A percentile compares a stretch with the other conserved stretches of the same genome.
These are phyloP conservation scores for Lepidium africanum DNA, from an alignment of 345 rosid genomes.

Conservation along the genomic window DNA sequence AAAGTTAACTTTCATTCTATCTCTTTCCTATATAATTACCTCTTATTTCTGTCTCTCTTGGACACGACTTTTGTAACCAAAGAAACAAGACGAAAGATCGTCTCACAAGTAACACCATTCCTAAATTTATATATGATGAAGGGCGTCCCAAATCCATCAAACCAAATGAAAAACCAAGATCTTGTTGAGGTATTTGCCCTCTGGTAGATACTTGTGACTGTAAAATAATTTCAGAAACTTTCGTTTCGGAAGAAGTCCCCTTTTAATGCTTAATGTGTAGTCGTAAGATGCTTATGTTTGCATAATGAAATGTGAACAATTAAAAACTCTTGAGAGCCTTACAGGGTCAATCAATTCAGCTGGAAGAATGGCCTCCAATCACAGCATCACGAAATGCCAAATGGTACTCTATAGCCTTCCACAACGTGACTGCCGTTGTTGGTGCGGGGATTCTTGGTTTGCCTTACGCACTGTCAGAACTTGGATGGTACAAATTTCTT, in stretches of 20 bases:
- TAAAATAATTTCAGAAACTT: background rate
- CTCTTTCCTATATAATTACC: too few species aligned
- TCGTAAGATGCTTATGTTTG: background rate
- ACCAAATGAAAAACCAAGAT: background rate
- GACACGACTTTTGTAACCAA: background rate
- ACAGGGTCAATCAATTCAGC: too few species aligned
- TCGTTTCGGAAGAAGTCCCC: background rate
- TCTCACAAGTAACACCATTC: background rate
- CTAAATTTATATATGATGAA: background rate
- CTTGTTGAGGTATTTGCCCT: slow-evolving; percentile 1
- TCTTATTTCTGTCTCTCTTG: background rate
- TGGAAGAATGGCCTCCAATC: too few species aligned
- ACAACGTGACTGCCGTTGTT: too few species aligned
- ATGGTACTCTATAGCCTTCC: too few species aligned
- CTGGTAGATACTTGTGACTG: background rate
- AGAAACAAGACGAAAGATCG: background rate
- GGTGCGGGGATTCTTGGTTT: too few species aligned
- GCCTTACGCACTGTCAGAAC: too few species aligned
- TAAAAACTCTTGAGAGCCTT: too few species aligned
- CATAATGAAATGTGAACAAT: background rate
- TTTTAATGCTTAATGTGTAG: background rate
- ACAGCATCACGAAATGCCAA: too few species aligned
- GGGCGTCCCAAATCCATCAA: background rate
- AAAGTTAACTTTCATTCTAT: too few species aligned
- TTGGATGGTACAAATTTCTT: too few species aligned